These are phyloP conservation scores for Hymenochaete sp. DNA, from an alignment of 1,284 basidiomycete species.

Conservation along the genomic window DNA sequence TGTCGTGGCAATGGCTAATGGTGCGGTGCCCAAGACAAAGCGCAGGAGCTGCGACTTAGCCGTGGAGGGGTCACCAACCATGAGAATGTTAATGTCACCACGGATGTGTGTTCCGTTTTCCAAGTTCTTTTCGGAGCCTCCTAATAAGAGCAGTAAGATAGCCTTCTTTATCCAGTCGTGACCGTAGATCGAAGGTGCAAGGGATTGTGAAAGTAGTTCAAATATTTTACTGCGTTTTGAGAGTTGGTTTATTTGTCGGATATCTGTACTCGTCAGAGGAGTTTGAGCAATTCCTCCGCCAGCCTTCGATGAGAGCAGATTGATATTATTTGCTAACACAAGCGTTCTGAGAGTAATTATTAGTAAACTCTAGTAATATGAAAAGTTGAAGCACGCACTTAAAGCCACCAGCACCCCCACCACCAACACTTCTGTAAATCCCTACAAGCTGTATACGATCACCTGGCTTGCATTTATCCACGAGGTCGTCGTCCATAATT, in stretches of 20 bases:
- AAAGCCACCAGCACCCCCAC: conserved; percentile 83
- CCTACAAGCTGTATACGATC: conserved; percentile 97
- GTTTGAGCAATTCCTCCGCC: conserved; percentile 95
- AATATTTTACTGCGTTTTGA: conserved; percentile 84
- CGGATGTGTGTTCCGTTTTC: conserved; percentile 97
- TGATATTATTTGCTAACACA: conserved; percentile 93
- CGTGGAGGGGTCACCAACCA: conserved; percentile 98
- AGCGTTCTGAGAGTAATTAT: conserved; percentile 56
- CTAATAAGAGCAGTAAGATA: conserved; percentile 85
- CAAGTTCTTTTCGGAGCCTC: conserved; percentile 96
- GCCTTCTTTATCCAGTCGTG: conserved; percentile 96
- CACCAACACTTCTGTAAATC: conserved; percentile 89
- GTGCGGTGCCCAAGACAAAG: conserved; percentile 94
- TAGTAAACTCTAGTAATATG: conserved; percentile 9
- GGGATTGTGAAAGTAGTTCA: conserved; percentile 82
- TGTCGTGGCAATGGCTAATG: conserved; percentile 96
- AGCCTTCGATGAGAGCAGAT: conserved; percentile 92
- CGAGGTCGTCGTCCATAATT: conserved; percentile 93
- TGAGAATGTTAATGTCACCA: conserved; percentile 98
- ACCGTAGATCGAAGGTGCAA: conserved; percentile 96
- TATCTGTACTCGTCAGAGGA: conserved; percentile 88
- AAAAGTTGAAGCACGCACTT: conserved; percentile 54
- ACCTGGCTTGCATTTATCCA: conserved; percentile 96
- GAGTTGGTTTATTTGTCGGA: conserved; percentile 94
- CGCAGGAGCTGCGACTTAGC: conserved; percentile 97